These are phyloP conservation scores for Davidsoniella virescens DNA, from an alignment of 2,329 filamentous ascomycete genomes.

Conservation along the genomic window DNA sequence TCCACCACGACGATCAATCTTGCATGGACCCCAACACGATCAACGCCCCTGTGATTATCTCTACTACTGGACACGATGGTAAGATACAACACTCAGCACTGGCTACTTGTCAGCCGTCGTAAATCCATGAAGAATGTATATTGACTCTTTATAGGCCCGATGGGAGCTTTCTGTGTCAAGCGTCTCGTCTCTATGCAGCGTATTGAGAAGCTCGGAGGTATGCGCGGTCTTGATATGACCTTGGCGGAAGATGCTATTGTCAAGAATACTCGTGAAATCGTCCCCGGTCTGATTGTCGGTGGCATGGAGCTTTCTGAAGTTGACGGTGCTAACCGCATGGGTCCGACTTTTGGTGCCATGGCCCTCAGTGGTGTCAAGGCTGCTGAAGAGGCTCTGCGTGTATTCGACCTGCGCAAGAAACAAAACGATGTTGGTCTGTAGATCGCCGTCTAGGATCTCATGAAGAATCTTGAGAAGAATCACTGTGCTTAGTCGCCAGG, in stretches of 20 bases:
- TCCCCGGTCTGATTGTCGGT: slow-evolving; percentile 78
- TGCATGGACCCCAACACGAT: slow-evolving; percentile 98
- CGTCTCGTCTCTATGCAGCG: slow-evolving; percentile 76
- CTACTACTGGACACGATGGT: slow-evolving; percentile 76
- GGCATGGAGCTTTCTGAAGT: slow-evolving; percentile 89
- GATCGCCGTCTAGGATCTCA: too few species aligned
- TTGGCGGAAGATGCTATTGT: slow-evolving; percentile 83
- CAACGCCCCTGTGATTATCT: slow-evolving; percentile 78
- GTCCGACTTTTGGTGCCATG: slow-evolving; percentile 82
- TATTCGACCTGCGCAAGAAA: slow-evolving; percentile 62
- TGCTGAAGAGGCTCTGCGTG: slow-evolving; percentile 65
- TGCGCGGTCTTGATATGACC: slow-evolving; percentile 90
- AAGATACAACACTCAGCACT: slow-evolving; percentile 16
- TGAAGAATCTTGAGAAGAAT: too few species aligned
- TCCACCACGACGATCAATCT: slow-evolving; percentile 76
- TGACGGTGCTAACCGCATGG: slow-evolving; percentile 85
- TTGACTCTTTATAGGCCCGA: slow-evolving; percentile 34
- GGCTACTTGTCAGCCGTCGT: background rate
- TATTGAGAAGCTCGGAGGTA: slow-evolving; percentile 71
- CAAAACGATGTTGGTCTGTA: slow-evolving; percentile 43
- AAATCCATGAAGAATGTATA: background rate
- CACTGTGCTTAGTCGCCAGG: too few species aligned
- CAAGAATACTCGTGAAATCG: slow-evolving; percentile 75
- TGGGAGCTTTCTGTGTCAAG: slow-evolving; percentile 84
- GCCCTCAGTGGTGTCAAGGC: slow-evolving; percentile 76